phyloP scores from a whole-genome alignment of 1,284 basidiomycete species.

The Crepidotus sp. region DNA sequence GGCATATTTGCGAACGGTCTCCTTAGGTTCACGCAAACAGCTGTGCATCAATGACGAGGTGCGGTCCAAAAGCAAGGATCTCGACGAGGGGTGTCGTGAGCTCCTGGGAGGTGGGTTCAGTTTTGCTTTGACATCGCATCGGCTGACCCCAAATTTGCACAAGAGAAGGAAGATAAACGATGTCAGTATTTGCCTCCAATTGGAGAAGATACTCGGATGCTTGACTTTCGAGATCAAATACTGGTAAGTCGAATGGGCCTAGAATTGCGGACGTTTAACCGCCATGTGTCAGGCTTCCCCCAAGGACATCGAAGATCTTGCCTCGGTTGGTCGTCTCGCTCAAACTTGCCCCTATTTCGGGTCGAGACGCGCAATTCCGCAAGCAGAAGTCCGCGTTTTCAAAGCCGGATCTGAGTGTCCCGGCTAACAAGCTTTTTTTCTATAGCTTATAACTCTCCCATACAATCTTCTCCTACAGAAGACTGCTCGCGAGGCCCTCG shows the following conservation, averaged over 20 bases:
- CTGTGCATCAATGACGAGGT: conserved; percentile 88
- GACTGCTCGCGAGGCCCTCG: conserved; percentile 78
- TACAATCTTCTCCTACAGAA: conserved; percentile 90
- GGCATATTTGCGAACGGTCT: conserved; percentile 51
- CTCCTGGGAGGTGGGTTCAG: conserved; percentile 60
- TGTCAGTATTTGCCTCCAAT: conserved; percentile 77
- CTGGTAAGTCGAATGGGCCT: conserved; percentile 42
- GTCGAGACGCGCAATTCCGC: conserved; percentile 76
- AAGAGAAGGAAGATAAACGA: conserved; percentile 55
- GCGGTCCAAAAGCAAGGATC: conserved; percentile 55
- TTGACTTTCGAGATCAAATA: conserved; percentile 86
- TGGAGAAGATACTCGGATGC: conserved; percentile 65
- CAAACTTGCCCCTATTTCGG: conserved; percentile 92
- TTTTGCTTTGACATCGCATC: neutral
- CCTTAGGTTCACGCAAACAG: conserved; percentile 87
- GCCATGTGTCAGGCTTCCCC: conserved; percentile 58
- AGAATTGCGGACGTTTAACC: neutral
- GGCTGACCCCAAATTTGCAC: too few relatives aligned
- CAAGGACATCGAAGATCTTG: conserved; percentile 93
- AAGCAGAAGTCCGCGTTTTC: conserved; percentile 64
- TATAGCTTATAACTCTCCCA: conserved; percentile 84
- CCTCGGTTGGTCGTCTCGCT: conserved; percentile 54
- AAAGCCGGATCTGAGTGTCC: neutral
- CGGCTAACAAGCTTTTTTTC: conserved; percentile 3
- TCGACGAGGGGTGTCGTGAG: conserved; percentile 91